Conservation (phyloP, 2,329 filamentous ascomycete genomes). For the Hypoxylon sp. region DNA sequence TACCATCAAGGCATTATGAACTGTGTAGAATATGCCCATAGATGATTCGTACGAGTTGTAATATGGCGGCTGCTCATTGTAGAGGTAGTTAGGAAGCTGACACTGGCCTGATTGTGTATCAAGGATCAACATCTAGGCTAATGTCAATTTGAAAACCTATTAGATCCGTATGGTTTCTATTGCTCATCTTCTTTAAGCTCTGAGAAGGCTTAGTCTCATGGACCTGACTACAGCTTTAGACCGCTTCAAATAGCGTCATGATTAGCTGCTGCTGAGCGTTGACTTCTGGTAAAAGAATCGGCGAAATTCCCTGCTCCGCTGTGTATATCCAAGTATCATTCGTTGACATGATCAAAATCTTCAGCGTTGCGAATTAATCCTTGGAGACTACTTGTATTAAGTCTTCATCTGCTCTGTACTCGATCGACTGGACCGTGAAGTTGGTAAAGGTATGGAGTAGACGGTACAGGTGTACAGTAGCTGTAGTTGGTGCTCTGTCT, state of each 20-base stretch:
- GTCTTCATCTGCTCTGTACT: slow-evolving; percentile 5
- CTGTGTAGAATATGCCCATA: slow-evolving; percentile 1
- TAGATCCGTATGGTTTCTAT: neutral
- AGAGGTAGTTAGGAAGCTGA: slow-evolving; percentile 3
- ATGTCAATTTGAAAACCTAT: neutral
- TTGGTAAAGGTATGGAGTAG: neutral
- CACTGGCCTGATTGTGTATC: slow-evolving; percentile 20
- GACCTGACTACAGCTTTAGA: neutral
- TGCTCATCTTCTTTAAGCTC: slow-evolving; percentile 1
- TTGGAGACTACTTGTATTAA: slow-evolving; percentile 8
- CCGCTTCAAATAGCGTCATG: slow-evolving; percentile 15
- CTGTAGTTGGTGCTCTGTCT: too few relatives aligned
- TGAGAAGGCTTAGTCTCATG: slow-evolving; percentile 5
- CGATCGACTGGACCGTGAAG: neutral
- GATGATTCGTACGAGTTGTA: slow-evolving; percentile 2
- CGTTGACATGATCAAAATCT: neutral
- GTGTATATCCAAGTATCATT: slow-evolving; percentile 10
- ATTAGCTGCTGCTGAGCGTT: slow-evolving; percentile 7
- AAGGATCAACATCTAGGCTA: slow-evolving; percentile 4
- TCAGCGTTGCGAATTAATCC: slow-evolving; percentile 5
- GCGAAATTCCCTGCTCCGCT: neutral
- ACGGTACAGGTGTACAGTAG: too few relatives aligned
- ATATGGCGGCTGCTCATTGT: neutral
- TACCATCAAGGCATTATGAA: slow-evolving; percentile 21
- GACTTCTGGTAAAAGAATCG: neutral